phyloP scores from a whole-genome alignment of 192 early-diverging fungal species.

The Thamnidium elegans region DNA sequence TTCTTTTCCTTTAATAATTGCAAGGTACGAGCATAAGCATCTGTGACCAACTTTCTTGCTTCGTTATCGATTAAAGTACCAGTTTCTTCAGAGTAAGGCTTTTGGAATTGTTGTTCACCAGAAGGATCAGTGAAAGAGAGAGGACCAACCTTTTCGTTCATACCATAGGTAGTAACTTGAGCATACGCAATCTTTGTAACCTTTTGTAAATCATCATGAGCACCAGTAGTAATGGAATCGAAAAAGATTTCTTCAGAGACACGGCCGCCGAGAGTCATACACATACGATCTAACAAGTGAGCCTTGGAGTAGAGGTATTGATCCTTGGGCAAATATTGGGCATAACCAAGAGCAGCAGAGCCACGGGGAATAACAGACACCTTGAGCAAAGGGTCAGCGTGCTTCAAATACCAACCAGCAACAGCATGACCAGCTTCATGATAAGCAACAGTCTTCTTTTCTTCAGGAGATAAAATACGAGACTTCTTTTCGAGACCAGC shows the following conservation, averaged over 20 bases:
- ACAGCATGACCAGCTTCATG: slow-evolving; percentile 99
- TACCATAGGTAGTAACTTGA: slow-evolving; percentile 92
- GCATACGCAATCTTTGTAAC: slow-evolving; percentile 98
- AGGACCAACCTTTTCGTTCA: slow-evolving; percentile 87
- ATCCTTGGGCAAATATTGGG: slow-evolving; percentile 98
- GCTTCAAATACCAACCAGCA: slow-evolving; percentile 95
- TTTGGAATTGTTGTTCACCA: slow-evolving; percentile 79
- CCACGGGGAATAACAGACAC: slow-evolving; percentile 99
- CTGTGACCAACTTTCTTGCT: slow-evolving; percentile 77
- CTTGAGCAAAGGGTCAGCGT: slow-evolving; percentile 95
- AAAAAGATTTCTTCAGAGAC: slow-evolving; percentile 95
- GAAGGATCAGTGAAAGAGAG: slow-evolving; percentile 75
- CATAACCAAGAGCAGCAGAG: slow-evolving; percentile 93
- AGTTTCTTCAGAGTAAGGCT: slow-evolving; percentile 96
- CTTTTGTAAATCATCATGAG: slow-evolving; percentile 96
- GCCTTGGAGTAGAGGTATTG: slow-evolving; percentile 91
- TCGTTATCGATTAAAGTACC: slow-evolving; percentile 93
- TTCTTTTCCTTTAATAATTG: slow-evolving; percentile 83
- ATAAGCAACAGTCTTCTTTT: slow-evolving; percentile 99
- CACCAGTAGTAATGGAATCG: slow-evolving; percentile 90
- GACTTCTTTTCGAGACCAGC: slow-evolving; percentile 98
- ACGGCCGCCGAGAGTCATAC: slow-evolving; percentile 84
- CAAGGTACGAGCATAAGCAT: slow-evolving; percentile 81
- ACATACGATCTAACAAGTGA: slow-evolving; percentile 90
- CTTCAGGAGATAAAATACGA: slow-evolving; percentile 88